A percentile compares a stretch with the other conserved stretches of the same genome.
phyloP scores from a whole-genome alignment of 768 basidiomycete genomes.

The Scleroderma citrinum region DNA sequence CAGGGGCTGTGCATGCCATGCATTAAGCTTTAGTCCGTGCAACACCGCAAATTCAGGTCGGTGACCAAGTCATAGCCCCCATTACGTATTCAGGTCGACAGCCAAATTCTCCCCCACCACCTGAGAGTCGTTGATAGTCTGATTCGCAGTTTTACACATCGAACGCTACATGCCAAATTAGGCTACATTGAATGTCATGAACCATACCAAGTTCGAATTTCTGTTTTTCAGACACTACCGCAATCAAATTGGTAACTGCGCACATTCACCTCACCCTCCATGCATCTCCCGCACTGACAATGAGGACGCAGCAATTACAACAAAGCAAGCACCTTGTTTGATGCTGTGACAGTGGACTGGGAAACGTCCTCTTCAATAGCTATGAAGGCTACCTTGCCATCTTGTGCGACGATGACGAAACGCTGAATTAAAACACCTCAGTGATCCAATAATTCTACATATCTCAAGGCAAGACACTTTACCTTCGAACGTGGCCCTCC shows the following conservation, averaged over 20 bases:
- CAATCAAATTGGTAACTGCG: neutral
- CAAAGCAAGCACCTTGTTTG: neutral
- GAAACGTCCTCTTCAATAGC: neutral
- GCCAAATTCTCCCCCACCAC: no score
- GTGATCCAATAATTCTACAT: neutral
- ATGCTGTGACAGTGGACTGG: neutral
- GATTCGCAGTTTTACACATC: no score
- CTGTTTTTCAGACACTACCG: neutral
- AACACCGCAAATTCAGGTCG: no score
- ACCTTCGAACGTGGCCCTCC: conserved; percentile 68
- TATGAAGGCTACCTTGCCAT: conserved; percentile 44
- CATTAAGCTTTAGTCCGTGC: no score
- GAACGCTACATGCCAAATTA: no score
- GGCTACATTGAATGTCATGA: no score
- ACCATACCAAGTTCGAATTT: no score
- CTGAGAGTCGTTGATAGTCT: no score
- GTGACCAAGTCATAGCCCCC: no score
- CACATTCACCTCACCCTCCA: neutral
- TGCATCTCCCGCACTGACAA: neutral
- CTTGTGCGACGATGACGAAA: conserved; percentile 53
- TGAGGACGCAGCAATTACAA: neutral
- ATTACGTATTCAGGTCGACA: no score
- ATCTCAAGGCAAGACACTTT: conserved; percentile 3
- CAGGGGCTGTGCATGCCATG: no score
- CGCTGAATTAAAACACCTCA: conserved; percentile 32